These are phyloP conservation scores for Eucalyptus grandis DNA, from an alignment of 345 rosid species.

Conservation along the genomic window DNA sequence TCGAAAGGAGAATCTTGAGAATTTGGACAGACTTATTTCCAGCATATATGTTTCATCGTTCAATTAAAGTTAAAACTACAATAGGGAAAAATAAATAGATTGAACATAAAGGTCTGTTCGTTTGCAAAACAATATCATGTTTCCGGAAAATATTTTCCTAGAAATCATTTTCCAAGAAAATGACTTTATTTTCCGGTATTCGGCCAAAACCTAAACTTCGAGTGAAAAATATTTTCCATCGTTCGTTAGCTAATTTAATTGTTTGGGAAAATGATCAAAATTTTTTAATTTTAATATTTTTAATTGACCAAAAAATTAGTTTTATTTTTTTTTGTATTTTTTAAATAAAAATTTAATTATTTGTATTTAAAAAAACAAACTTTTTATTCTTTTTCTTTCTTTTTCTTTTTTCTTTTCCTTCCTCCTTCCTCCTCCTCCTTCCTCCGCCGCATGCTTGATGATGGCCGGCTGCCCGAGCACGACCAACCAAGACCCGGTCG, in stretches of 20 bases:
- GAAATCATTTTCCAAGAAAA: no score
- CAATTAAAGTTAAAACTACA: neutral
- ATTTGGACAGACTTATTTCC: neutral
- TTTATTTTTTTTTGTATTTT: no score
- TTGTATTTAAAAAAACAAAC: no score
- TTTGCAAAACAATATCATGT: fast-evolving
- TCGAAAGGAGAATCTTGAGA: neutral
- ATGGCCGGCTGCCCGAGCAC: fast-evolving
- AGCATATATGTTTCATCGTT: neutral
- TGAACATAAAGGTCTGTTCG: fast-evolving
- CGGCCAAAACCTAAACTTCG: no score
- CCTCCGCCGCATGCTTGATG: fast-evolving
- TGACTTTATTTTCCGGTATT: fast-evolving
- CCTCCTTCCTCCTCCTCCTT: no score
- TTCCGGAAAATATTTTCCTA: fast-evolving
- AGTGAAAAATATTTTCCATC: no score
- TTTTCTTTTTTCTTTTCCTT: fast-evolving
- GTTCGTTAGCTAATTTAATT: no score
- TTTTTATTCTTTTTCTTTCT: fast-evolving
- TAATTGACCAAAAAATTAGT: no score
- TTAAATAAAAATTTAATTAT: no score
- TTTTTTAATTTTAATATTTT: no score
- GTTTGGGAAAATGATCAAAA: no score
- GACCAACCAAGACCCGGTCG: no score
- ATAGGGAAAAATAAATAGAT: neutral